Evolutionary conservation across 2,329 filamentous ascomycete genomes (phyloP), one percentile per base, ranked within the genome.

Genomic region (Knoxdaviesia capensis): DNA sequence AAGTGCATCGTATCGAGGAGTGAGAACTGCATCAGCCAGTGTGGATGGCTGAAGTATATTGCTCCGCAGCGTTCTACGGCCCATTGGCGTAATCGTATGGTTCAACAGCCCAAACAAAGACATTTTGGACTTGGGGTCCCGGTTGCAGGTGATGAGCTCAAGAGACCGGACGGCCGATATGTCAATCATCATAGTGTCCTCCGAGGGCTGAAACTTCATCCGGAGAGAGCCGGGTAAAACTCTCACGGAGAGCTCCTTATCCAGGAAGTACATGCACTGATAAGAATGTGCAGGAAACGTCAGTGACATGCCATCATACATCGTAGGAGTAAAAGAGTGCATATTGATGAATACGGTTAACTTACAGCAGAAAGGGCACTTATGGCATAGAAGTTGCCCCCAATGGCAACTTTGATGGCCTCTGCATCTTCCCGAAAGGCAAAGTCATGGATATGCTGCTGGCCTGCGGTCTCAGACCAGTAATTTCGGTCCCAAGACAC

Each of bases 161-260:
- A 98, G 65, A 0, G 85, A 85, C 34, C 78, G 71, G 31, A 94
- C 84, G 0, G 87, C 93, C 1, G 84, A 80, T 3, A 90, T 68
- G 52, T 94, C 88, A 50, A 96, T 92, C 72, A 93, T 84, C 87
- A 96, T 94, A 1, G 85, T 83, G 29, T 88, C 82, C 53, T 93
- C 83, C 0, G 85, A 86, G 1, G 86, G 80, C 51, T 88, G 79
- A 50, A 93, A 94, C 47, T 76, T 79, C 52, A 96, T 80, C 4
- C 85, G 75, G 32, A 96, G 69, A 20, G 87, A 87, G 54, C 90
- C 79, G n/a, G 69, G 65, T 4, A 75, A 68, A 53, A 94, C 90
- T 1, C 68, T 73, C 45, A 79, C 67, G 4, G 66, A 66, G 46
- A 85, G 67, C 6, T 75, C 72, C 1, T 79, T 58, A 44, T 93